These are phyloP conservation scores for Aspergillus uvarum DNA, from an alignment of 2,329 filamentous ascomycete genomes.

Conservation along the genomic window DNA sequence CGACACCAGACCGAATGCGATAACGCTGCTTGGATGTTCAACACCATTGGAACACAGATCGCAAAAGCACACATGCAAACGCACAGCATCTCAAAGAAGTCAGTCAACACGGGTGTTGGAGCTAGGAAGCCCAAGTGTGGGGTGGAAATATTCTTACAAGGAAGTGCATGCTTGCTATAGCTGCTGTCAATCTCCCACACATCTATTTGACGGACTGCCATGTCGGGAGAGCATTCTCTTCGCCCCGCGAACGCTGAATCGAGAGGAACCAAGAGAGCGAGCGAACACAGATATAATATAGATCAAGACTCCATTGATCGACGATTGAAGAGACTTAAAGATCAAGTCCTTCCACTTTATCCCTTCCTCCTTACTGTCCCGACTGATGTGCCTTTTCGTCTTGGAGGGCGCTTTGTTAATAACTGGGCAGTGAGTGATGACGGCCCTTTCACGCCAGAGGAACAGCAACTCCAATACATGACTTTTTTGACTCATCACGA, in stretches of 20 bases:
- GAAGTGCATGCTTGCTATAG: neutral
- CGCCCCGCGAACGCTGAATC: conserved; percentile 28
- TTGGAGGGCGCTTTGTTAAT: conserved; percentile 43
- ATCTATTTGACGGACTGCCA: conserved; percentile 32
- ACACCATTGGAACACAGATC: neutral
- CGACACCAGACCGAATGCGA: neutral
- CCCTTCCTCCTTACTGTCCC: conserved; percentile 50
- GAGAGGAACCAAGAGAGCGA: conserved; percentile 25
- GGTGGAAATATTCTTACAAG: neutral
- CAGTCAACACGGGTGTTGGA: neutral
- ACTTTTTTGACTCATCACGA: conserved; percentile 61
- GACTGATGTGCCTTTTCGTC: conserved; percentile 47
- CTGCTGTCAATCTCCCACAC: conserved; percentile 4
- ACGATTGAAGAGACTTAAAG: conserved; percentile 41
- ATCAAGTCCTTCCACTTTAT: conserved; percentile 44
- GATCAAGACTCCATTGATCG: conserved; percentile 35
- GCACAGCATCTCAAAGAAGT: neutral
- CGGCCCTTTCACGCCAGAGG: conserved; percentile 55
- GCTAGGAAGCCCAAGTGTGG: neutral
- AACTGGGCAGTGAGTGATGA: conserved; percentile 51
- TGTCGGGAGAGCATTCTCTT: conserved; percentile 40
- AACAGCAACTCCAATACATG: conserved; percentile 62
- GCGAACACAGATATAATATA: conserved; percentile 19
- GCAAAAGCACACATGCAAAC: neutral
- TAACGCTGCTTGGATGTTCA: neutral